These are phyloP conservation scores for Hydnum rufescens DNA, from an alignment of 768 basidiomycete species.

Conservation along the genomic window DNA sequence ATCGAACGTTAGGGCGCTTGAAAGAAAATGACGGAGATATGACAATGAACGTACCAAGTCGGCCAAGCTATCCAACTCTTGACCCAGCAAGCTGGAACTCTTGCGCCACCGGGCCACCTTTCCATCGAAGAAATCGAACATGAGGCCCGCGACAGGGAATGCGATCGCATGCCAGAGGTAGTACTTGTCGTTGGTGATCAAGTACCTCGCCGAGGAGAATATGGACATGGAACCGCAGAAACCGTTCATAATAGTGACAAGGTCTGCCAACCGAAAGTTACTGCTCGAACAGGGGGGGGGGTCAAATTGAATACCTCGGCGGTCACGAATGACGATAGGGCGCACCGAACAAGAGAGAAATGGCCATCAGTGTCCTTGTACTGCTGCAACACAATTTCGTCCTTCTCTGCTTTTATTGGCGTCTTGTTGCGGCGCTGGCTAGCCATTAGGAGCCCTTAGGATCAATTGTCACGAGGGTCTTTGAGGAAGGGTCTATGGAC, in stretches of 20 bases:
- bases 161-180: conserved; percentile 74
- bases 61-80: conserved; percentile 92
- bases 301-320: background rate
- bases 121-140: conserved; percentile 96
- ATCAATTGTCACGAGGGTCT: too few relatives aligned
- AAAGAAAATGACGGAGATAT: background rate
- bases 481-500: too few relatives aligned
- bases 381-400: conserved; percentile 42
- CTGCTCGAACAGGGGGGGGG: conserved; percentile 24
- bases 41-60: conserved; percentile 48
- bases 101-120: conserved; percentile 97
- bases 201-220: conserved; percentile 81
- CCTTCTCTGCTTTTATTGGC: too few relatives aligned
- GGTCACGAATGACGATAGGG: conserved; percentile 1
- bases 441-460: too few relatives aligned
- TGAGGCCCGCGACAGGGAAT: conserved; percentile 79
- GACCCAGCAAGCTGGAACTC: conserved; percentile 85
- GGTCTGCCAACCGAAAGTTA: conserved; percentile 93
- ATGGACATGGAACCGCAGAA: conserved; percentile 93
- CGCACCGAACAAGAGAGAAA: conserved; percentile 89
- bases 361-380: conserved; percentile 84
- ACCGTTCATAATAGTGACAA: conserved; percentile 98
- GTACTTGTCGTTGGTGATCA: conserved; percentile 55
- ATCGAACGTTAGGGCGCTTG: background rate
- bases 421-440: too few relatives aligned